Evolutionary conservation across 768 basidiomycete genomes (phyloP).

Genomic region (Cystofilobasidium macerans): DNA sequence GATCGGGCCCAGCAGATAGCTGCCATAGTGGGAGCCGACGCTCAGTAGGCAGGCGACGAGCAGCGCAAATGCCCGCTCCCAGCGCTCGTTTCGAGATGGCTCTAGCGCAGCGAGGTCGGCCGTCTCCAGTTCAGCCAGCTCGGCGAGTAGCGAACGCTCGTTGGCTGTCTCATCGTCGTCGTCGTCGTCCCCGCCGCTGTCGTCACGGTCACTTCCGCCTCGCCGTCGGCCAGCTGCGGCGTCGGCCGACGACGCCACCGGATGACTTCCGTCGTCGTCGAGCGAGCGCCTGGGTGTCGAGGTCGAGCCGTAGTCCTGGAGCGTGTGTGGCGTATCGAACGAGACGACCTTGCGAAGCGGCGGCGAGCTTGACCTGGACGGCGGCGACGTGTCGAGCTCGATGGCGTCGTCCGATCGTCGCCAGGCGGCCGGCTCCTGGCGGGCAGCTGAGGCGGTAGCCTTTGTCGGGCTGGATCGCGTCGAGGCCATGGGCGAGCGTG

Average conservation of each 20-base stretch:
- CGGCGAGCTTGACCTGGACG: not conserved
- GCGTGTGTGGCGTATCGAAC: not conserved
- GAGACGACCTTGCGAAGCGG: not conserved
- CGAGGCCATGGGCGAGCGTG: too few species aligned
- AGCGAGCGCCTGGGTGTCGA: not conserved
- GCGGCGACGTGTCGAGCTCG: slow-evolving; percentile 2
- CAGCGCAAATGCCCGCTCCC: slow-evolving; percentile 24
- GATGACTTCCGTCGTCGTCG: not conserved
- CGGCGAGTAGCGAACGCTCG: not conserved
- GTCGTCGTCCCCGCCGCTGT: too few species aligned
- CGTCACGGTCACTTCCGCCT: too few species aligned
- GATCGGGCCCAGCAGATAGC: slow-evolving; percentile 56
- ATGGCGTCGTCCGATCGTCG: not conserved
- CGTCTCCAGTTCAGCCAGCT: not conserved
- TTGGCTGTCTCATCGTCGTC: not conserved
- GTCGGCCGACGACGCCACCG: too few species aligned
- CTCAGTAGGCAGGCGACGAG: slow-evolving; percentile 18
- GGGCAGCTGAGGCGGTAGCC: not conserved
- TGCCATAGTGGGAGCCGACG: slow-evolving; percentile 38
- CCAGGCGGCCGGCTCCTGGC: not conserved
- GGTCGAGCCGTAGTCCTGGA: not conserved
- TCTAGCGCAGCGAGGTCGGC: not conserved
- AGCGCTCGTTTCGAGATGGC: not conserved
- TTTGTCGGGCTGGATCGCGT: too few species aligned
- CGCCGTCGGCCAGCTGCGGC: too few species aligned